A percentile compares a stretch with the other conserved stretches of the same genome.
phyloP scores from a whole-genome alignment of 257 asterid genomes.

The Plantago elongata region DNA sequence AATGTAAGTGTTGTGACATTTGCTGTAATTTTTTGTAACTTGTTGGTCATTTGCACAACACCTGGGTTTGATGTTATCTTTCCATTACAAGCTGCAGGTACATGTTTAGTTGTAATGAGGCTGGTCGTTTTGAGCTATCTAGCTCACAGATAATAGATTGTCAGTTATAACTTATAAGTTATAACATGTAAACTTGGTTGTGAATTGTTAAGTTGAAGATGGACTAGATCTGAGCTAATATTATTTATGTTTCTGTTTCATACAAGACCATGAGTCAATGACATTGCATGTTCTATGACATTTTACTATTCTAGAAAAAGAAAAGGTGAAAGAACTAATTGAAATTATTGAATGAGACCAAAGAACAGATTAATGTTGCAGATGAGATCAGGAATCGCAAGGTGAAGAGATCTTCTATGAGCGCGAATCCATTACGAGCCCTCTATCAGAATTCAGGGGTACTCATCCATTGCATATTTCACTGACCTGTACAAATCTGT shows the following conservation, averaged over 20 bases:
- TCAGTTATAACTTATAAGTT: too few relatives aligned
- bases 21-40: not conserved
- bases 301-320: slow-evolving; percentile 18
- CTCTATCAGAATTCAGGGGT: slow-evolving; percentile 41
- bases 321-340: slow-evolving; percentile 24
- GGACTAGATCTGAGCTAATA: too few relatives aligned
- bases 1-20: too few relatives aligned
- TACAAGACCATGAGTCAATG: too few relatives aligned
- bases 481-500: not conserved
- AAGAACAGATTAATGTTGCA: slow-evolving; percentile 40
- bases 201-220: too few relatives aligned
- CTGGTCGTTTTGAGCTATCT: not conserved
- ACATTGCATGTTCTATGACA: too few relatives aligned
- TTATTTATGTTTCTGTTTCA: too few relatives aligned
- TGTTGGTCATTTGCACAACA: not conserved
- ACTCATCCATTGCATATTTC: slow-evolving; percentile 11
- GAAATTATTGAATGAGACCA: slow-evolving; percentile 55
- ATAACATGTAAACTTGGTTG: too few relatives aligned
- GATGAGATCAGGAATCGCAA: slow-evolving; percentile 42
- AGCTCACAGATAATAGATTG: not conserved
- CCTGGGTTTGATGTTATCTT: not conserved
- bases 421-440: slow-evolving; percentile 32
- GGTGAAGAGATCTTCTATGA: slow-evolving; percentile 23
- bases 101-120: not conserved
- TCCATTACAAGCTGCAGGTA: not conserved